These are phyloP conservation scores for Aegilops sharonensis DNA, from an alignment of 176 grass and related monocot genomes.

Conservation along the genomic window DNA sequence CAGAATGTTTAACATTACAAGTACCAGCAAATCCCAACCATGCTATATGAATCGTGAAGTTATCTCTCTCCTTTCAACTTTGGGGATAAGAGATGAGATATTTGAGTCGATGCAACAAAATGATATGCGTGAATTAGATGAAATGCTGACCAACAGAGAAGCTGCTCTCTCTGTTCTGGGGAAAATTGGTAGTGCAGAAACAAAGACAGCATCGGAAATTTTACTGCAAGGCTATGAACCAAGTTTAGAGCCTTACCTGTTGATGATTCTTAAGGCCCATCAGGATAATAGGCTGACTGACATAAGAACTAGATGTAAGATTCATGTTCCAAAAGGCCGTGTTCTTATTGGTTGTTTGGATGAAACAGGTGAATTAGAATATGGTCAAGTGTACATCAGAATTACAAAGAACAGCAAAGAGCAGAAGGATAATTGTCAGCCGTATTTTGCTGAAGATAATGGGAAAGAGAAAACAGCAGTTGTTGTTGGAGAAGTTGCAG, in stretches of 20 bases:
- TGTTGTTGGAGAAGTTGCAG: conserved; percentile 69
- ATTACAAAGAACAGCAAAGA: conserved; percentile 79
- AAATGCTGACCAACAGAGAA: conserved; percentile 74
- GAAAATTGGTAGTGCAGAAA: conserved; percentile 54
- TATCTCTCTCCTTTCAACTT: conserved; percentile 81
- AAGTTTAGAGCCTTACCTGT: conserved; percentile 72
- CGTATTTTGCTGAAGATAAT: conserved; percentile 52
- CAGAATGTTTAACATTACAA: conserved; percentile 86
- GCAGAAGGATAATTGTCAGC: conserved; percentile 42
- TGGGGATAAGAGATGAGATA: conserved; percentile 79
- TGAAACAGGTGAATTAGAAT: conserved; percentile 62
- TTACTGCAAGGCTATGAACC: conserved; percentile 84
- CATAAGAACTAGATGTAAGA: conserved; percentile 76
- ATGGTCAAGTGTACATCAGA: conserved; percentile 85
- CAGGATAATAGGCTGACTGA: conserved; percentile 69
- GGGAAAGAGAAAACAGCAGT: conserved; percentile 34
- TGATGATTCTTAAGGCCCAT: conserved; percentile 82
- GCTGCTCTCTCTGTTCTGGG: conserved; percentile 67
- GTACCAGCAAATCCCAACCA: conserved; percentile 71
- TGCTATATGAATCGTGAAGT: conserved; percentile 90
- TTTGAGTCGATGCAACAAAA: conserved; percentile 76
- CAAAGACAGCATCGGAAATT: conserved; percentile 59
- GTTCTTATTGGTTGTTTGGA: conserved; percentile 95
- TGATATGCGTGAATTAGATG: conserved; percentile 62
- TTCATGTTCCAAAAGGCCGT: conserved; percentile 83